Evolutionary conservation across 371 early-diverging fungal species (phyloP).

Genomic region (Mortierella sp.): DNA sequence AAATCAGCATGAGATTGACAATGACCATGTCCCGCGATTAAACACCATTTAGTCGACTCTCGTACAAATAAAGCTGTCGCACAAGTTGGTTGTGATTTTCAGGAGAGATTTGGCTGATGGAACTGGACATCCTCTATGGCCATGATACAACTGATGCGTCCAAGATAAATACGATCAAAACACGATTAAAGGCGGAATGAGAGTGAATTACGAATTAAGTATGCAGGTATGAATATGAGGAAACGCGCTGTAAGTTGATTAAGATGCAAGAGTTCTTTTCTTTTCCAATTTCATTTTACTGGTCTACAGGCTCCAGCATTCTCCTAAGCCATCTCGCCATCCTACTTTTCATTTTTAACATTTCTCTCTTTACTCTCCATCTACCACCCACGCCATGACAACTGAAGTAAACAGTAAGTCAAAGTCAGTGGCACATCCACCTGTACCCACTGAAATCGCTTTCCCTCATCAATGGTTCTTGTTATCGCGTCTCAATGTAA

Average conservation of each 20-base stretch:
- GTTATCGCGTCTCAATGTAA: background rate
- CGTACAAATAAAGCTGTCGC: conserved; percentile 50
- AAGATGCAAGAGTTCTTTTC: too few relatives aligned
- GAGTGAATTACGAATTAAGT: background rate
- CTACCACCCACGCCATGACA: conserved; percentile 19
- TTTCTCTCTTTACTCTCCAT: background rate
- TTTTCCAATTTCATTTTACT: too few relatives aligned
- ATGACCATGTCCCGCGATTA: background rate
- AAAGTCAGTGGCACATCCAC: background rate
- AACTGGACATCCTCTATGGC: conserved; percentile 58
- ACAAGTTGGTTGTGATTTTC: conserved; percentile 45
- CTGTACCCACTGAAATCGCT: background rate
- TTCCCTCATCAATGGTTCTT: background rate
- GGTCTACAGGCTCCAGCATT: too few relatives aligned
- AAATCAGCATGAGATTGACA: background rate
- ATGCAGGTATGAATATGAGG: background rate
- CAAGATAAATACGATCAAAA: background rate
- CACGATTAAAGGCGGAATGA: background rate
- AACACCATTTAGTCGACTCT: background rate
- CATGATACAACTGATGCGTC: conserved; percentile 44
- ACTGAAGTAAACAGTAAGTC: conserved; percentile 29
- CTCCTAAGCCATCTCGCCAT: background rate
- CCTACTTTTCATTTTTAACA: background rate
- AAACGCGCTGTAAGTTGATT: background rate
- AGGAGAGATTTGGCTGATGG: conserved; percentile 43